A percentile compares a stretch with the other conserved stretches of the same genome.
Evolutionary conservation across 2,329 filamentous ascomycete genomes (phyloP).

Genomic region (Xylariaceae sp.): DNA sequence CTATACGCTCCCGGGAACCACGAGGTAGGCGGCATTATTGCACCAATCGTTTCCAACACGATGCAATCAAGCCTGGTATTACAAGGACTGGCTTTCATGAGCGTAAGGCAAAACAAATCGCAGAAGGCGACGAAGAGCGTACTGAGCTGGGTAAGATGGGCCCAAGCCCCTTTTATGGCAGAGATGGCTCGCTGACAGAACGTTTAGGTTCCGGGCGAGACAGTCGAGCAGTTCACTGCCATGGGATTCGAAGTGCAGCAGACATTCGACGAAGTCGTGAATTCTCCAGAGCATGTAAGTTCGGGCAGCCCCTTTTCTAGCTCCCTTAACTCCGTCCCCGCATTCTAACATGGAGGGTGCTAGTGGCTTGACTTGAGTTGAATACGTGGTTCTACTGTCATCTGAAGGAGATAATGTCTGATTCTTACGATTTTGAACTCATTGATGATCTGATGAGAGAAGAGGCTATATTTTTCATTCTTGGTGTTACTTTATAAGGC

Average conservation of each 20-base stretch:
- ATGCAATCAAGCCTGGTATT: slow-evolving; percentile 63
- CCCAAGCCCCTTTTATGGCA: slow-evolving; percentile 1
- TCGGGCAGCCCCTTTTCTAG: background rate
- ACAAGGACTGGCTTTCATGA: slow-evolving; percentile 75
- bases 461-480: background rate
- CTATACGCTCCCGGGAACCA: slow-evolving; percentile 55
- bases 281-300: slow-evolving; percentile 33
- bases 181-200: slow-evolving; percentile 23
- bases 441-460: background rate
- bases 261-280: slow-evolving; percentile 33
- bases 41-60: slow-evolving; percentile 67
- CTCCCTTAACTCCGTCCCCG: background rate
- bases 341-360: slow-evolving; percentile 15
- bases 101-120: slow-evolving; percentile 74
- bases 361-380: slow-evolving; percentile 29
- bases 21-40: slow-evolving; percentile 69
- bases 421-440: background rate
- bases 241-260: slow-evolving; percentile 34
- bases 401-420: background rate
- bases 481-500: background rate
- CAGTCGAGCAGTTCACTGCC: slow-evolving; percentile 28
- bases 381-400: background rate
- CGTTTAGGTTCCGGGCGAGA: slow-evolving; percentile 31
- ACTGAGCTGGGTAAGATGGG: slow-evolving; percentile 68
- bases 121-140: slow-evolving; percentile 69